Evolutionary conservation across 768 basidiomycete genomes (phyloP).

Genomic region (Saitozyma podzolica): DNA sequence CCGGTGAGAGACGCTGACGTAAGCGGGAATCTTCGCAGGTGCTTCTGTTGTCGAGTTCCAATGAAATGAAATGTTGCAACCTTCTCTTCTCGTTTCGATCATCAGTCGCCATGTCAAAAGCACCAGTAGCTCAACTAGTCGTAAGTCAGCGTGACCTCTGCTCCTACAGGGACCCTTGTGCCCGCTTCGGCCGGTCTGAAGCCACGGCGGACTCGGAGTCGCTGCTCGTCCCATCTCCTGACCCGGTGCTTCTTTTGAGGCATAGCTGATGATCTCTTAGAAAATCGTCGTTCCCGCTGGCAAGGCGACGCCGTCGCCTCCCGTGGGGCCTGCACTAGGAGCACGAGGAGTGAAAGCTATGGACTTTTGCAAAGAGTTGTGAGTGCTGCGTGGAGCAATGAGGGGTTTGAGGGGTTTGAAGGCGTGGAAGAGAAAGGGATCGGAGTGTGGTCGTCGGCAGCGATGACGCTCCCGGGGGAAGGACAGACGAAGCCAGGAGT

Average conservation of each 20-base stretch:
- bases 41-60: neutral
- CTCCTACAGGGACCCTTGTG: neutral
- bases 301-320: conserved; percentile 93
- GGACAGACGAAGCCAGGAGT: too few relatives aligned
- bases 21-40: neutral
- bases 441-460: neutral
- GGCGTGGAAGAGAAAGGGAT: neutral
- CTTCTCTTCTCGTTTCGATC: neutral
- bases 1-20: neutral
- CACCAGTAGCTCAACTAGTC: conserved; percentile 11
- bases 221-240: too few relatives aligned
- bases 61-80: neutral
- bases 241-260: neutral
- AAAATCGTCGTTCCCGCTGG: conserved; percentile 80
- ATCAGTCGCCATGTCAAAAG: conserved; percentile 14
- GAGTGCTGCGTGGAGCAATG: conserved; percentile 15
- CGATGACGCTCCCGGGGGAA: neutral
- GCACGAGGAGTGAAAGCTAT: conserved; percentile 98
- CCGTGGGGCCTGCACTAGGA: conserved; percentile 94
- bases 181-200: too few relatives aligned
- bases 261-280: conserved; percentile 22
- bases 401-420: neutral
- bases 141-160: conserved; percentile 4
- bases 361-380: conserved; percentile 99
- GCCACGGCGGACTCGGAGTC: too few relatives aligned